A percentile compares a stretch with the other conserved stretches of the same genome.
Conservation (phyloP, 192 early-diverging fungal genomes). For the Funneliformis mosseae region DNA sequence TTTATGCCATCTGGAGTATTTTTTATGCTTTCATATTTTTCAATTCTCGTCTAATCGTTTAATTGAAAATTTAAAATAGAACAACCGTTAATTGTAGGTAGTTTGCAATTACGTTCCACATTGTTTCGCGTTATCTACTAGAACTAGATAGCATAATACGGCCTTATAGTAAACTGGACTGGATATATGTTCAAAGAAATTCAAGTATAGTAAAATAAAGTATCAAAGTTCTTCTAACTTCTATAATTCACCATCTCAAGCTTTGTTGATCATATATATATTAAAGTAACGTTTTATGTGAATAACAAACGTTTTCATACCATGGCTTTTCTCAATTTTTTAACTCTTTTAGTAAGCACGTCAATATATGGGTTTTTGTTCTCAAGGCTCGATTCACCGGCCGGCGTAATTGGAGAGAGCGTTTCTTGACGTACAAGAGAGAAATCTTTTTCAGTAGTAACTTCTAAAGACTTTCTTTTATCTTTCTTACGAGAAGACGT, state of each 20-base stretch:
- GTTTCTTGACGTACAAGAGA: not conserved
- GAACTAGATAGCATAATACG: not conserved
- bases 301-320: too few species aligned
- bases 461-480: constrained; percentile 5
- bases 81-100: not conserved
- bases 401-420: not conserved
- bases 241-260: too few species aligned
- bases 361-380: constrained; percentile 34
- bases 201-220: not conserved
- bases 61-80: not conserved
- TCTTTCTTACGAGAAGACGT: not conserved
- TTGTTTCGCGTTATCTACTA: too few species aligned
- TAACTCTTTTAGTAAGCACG: constrained; percentile 18
- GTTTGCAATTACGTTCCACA: too few species aligned
- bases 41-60: not conserved
- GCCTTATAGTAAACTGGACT: not conserved
- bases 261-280: not conserved
- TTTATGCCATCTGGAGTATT: not conserved
- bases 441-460: not conserved
- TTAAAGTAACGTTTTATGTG: not conserved
- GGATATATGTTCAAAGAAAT: not conserved
- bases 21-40: constrained; percentile 10
- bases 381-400: not conserved
- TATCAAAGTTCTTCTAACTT: too few species aligned
- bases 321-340: constrained; percentile 1